Evolutionary conservation across 306 rosid genomes (phyloP).

Genomic region (Inga laurina): DNA sequence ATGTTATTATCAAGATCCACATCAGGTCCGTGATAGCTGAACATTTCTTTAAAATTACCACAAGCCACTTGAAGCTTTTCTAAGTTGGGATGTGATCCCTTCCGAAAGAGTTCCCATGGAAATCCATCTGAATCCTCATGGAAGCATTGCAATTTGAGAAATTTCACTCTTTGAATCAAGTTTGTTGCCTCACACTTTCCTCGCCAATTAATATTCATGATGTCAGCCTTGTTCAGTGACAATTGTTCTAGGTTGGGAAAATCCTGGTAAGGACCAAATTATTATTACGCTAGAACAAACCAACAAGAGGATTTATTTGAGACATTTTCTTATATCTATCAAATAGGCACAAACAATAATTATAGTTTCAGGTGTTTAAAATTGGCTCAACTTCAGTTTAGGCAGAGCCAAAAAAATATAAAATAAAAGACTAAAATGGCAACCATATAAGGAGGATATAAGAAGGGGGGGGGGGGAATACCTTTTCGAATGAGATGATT

Average conservation of each 20-base stretch:
- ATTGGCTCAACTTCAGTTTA: not conserved
- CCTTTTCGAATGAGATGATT: not conserved
- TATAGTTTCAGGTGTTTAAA: not conserved
- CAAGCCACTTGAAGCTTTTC: not conserved
- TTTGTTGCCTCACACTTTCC: not conserved
- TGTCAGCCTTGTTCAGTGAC: not conserved
- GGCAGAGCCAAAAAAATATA: not conserved
- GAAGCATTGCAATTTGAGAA: not conserved
- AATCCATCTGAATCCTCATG: not conserved
- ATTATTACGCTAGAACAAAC: not conserved
- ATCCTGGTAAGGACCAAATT: conserved; percentile 7
- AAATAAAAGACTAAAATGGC: not conserved
- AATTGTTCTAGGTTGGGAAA: not conserved
- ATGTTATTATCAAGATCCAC: not conserved
- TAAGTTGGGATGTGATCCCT: not conserved
- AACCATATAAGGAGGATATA: not conserved
- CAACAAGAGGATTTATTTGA: not conserved
- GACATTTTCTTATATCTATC: not conserved
- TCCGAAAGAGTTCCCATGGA: not conserved
- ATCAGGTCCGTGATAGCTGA: not conserved
- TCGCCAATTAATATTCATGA: not conserved
- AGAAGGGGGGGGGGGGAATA: not conserved
- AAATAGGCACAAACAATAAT: too few species aligned
- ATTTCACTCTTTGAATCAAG: not conserved
- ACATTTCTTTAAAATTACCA: not conserved